Percentiles rank a stretch among this genome's conserved stretches.
Conservation (phyloP, 164 flowering plant species). For the Piper betle region DNA sequence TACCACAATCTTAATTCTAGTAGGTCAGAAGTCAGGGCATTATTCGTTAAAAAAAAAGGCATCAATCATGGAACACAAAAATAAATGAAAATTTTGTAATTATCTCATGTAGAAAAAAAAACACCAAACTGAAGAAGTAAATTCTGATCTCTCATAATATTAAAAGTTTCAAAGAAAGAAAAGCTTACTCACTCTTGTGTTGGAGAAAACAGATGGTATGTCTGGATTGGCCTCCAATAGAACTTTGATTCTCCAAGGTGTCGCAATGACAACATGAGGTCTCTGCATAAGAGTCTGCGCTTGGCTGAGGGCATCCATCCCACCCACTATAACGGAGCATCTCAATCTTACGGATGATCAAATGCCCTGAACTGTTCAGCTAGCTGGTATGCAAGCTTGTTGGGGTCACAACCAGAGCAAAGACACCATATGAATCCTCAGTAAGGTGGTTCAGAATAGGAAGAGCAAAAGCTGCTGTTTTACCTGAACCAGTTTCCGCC, state of each 20-base stretch:
- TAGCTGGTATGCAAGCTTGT: constrained; percentile 77
- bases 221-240: constrained; percentile 64
- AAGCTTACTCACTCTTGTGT: constrained; percentile 42
- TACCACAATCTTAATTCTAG: too few species aligned
- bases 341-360: constrained; percentile 49
- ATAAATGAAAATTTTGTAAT: too few species aligned
- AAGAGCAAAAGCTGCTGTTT: constrained; percentile 91
- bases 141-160: background rate
- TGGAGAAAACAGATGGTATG: constrained; percentile 55
- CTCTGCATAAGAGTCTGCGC: constrained; percentile 38
- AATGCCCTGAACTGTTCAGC: constrained; percentile 89
- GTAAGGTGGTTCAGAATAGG: constrained; percentile 67
- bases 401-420: constrained; percentile 74
- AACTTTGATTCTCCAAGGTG: constrained; percentile 79
- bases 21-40: too few species aligned
- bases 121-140: background rate
- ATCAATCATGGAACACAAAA: too few species aligned
- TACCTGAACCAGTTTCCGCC: constrained; percentile 92
- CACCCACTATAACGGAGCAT: constrained; percentile 79
- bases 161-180: background rate
- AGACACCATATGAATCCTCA: constrained; percentile 69
- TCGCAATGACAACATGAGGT: constrained; percentile 81
- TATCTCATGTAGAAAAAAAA: background rate
- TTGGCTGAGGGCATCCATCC: constrained; percentile 73
- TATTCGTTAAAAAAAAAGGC: too few species aligned